Conservation (phyloP, 768 basidiomycete genomes). For the Tulasnella sp. region DNA sequence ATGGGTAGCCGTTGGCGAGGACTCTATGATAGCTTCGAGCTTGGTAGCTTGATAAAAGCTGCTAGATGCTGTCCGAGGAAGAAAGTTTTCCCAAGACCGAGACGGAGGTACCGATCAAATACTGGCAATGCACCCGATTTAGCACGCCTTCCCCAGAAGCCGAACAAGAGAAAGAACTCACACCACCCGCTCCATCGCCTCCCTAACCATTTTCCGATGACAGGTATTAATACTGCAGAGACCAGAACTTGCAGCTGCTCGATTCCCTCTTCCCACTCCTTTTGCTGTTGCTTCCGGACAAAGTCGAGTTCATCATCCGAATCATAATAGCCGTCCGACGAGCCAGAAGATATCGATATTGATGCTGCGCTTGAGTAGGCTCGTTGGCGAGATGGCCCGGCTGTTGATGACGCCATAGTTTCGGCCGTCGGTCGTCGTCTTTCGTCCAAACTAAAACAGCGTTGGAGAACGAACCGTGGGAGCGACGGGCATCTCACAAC, state of each 20-base stretch:
- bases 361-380: slow-evolving; percentile 27
- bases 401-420: background rate
- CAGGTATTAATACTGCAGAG: slow-evolving; percentile 72
- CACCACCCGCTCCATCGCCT: slow-evolving; percentile 81
- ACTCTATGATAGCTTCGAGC: background rate
- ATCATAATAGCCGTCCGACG: slow-evolving; percentile 43
- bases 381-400: background rate
- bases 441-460: background rate
- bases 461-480: background rate
- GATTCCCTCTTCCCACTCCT: slow-evolving; percentile 90
- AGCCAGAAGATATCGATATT: slow-evolving; percentile 39
- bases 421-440: background rate
- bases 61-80: slow-evolving; percentile 12
- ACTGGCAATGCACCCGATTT: background rate
- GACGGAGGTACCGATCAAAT: slow-evolving; percentile 9
- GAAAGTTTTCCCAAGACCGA: slow-evolving; percentile 12
- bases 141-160: background rate
- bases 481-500: background rate
- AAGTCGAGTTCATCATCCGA: slow-evolving; percentile 52
- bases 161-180: slow-evolving; percentile 35
- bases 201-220: slow-evolving; percentile 82
- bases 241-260: slow-evolving; percentile 75
- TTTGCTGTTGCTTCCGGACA: slow-evolving; percentile 45
- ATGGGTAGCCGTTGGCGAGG: background rate
- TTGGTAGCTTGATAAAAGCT: background rate